phyloP scores from a whole-genome alignment of 306 rosid genomes.

The Dryas alaskensis region DNA sequence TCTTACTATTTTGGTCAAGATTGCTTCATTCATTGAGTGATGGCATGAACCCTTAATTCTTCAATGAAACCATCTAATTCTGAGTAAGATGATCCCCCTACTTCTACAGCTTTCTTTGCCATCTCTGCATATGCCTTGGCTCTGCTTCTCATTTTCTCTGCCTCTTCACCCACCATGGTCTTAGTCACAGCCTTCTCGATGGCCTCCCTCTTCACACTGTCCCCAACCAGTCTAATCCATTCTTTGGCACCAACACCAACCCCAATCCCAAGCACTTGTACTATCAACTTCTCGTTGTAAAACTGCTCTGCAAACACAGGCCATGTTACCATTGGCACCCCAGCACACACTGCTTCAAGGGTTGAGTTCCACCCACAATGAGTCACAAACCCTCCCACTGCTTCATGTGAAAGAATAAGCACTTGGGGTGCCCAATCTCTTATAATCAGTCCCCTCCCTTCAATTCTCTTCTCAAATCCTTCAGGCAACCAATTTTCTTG shows the following conservation, averaged over 20 bases:
- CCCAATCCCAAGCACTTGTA: conserved; percentile 30
- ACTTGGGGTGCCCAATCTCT: conserved; percentile 43
- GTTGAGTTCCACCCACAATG: conserved; percentile 57
- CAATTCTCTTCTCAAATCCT: conserved; percentile 33
- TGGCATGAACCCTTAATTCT: conserved; percentile 21
- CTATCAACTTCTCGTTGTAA: conserved; percentile 37
- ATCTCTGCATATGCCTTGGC: conserved; percentile 25
- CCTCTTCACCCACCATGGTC: conserved; percentile 40
- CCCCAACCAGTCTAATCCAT: conserved; percentile 12
- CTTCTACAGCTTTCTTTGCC: conserved; percentile 40
- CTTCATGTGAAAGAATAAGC: conserved; percentile 30
- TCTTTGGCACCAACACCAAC: conserved; percentile 30
- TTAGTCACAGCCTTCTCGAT: conserved; percentile 28
- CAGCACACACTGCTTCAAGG: conserved; percentile 33
- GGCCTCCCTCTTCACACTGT: conserved; percentile 26
- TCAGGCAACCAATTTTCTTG: conserved; percentile 28
- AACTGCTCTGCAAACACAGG: conserved; percentile 33
- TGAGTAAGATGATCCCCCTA: conserved; percentile 44
- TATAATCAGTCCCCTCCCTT: conserved; percentile 29
- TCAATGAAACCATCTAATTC: conserved; percentile 30
- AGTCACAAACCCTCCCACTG: conserved; percentile 38
- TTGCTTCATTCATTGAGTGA: neutral
- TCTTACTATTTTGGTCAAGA: neutral
- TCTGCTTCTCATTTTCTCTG: conserved; percentile 48
- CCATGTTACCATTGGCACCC: conserved; percentile 29